phyloP scores from a whole-genome alignment of 768 basidiomycete genomes.

The Phanerochaete carnosa region DNA sequence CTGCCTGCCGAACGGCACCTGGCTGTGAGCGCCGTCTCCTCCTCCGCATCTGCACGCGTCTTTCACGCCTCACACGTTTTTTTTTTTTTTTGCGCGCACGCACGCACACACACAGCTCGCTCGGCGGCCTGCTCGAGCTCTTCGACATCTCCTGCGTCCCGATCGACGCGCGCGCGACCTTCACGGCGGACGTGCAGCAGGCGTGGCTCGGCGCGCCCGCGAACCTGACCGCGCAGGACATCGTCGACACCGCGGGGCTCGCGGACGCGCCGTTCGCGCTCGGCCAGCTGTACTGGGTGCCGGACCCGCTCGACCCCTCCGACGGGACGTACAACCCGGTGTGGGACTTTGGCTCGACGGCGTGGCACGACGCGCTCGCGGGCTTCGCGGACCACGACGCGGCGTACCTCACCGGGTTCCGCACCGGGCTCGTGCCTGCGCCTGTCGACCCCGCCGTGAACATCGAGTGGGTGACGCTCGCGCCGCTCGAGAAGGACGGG shows the following conservation, averaged over 20 bases:
- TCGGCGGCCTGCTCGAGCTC: constrained; percentile 42
- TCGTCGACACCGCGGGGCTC: constrained; percentile 14
- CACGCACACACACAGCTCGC: background rate
- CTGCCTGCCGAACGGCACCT: constrained; percentile 32
- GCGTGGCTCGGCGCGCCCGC: constrained; percentile 24
- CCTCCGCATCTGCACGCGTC: background rate
- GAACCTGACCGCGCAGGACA: constrained; percentile 15
- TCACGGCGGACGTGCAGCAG: constrained; percentile 32
- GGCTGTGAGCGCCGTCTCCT: constrained; percentile 34
- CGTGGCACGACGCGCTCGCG: background rate
- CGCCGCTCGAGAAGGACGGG: constrained; percentile 23
- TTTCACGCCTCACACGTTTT: background rate
- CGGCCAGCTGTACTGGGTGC: constrained; percentile 57
- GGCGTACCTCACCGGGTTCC: constrained; percentile 47
- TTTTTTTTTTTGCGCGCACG: background rate
- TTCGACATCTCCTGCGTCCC: constrained; percentile 53
- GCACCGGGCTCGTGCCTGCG: constrained; percentile 37
- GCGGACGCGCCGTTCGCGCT: constrained; percentile 26
- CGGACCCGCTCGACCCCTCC: constrained; percentile 39
- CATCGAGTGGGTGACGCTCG: constrained; percentile 54
- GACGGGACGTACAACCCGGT: constrained; percentile 42
- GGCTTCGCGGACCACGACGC: constrained; percentile 35
- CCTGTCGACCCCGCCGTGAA: constrained; percentile 37
- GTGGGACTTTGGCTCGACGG: constrained; percentile 51
- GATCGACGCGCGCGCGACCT: constrained; percentile 24